Base-by-base conservation (phyloP, 73 alveolate species). In the Paramecium sexaurelia region DNA sequence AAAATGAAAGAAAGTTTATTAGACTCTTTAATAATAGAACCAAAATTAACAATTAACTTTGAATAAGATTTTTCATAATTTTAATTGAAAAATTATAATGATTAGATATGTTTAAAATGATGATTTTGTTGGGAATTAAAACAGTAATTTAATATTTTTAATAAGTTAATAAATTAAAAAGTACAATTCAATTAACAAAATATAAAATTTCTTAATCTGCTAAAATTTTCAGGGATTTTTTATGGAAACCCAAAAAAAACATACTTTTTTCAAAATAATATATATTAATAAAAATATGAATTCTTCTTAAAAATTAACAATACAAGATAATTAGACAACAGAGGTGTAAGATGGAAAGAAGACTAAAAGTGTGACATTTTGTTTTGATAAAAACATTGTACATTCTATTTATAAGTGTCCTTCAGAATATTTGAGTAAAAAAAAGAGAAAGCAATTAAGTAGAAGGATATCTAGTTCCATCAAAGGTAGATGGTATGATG, bases 1-100 rank as follows among this genome's bases (percentile, higher is more conserved):
- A n/a, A n/a, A 43, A 29, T 6, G 91, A 1, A 47, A 75, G 92
- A 55, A 47, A n/a, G n/a, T n/a, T n/a, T n/a, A n/a, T n/a, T n/a
- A n/a, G n/a, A n/a, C n/a, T n/a, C n/a, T n/a, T 29, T 35, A 85
- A 51, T 0, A 51, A 51, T 51, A 51, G 67, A 51, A 51, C 67
- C 67, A 51, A 51, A 51, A 51, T 51, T 51, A 17, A 15, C 67
- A 51, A 51, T 8, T 51, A 51, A 51, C 67, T 51, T 35, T 35
- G 5, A 51, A 51, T 7, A 17, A 20, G 10, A 51, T 51, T 51
- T 8, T n/a, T 2, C 1, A 51, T 35, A 2, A 35, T 35, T 35
- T 51, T 51, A 51, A 51, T 17, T 17, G 15, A 51, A 45, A 8
- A 1, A 51, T 51, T 17, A 15, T 15, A 17, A 3, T 51, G 67